Evolutionary conservation across 225 moss, liverwort and hornwort species (phyloP).

Genomic region (Antitrichia curtipendula): DNA sequence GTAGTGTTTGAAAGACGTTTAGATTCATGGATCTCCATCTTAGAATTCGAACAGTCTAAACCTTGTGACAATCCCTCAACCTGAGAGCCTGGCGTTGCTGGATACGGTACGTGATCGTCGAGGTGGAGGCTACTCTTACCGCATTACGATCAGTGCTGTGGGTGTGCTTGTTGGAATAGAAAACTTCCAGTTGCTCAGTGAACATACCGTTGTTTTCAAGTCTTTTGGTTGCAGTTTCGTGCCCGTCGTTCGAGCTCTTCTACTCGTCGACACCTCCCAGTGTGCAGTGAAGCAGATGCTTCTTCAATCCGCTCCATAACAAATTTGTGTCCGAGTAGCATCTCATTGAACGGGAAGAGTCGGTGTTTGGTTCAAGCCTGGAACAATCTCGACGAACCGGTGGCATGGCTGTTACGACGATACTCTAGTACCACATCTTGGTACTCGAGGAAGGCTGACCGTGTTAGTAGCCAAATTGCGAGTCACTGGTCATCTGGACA

Average conservation of each 20-base stretch:
- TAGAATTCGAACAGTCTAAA: not conserved
- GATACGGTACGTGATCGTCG: not conserved
- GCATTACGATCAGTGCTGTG: not conserved
- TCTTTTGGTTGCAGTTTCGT: not conserved
- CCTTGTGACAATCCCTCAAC: not conserved
- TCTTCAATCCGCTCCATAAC: not conserved
- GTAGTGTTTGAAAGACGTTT: not conserved
- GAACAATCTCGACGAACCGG: not conserved
- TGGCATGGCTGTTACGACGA: not conserved
- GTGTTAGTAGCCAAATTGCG: not conserved
- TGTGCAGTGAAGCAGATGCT: not conserved
- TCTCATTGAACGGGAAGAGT: not conserved
- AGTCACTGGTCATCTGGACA: not conserved
- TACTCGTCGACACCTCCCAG: conserved; percentile 1
- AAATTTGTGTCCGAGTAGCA: not conserved
- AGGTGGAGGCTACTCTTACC: not conserved
- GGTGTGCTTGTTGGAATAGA: not conserved
- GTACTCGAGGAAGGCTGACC: not conserved
- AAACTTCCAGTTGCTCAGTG: not conserved
- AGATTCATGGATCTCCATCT: conserved; percentile 19
- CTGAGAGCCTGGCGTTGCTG: not conserved
- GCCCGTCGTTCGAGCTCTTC: not conserved
- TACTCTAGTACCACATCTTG: not conserved
- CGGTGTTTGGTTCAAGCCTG: not conserved
- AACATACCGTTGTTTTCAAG: not conserved